Conservation (phyloP, 257 asterid genomes). For the Lithospermum erythrorhizon region DNA sequence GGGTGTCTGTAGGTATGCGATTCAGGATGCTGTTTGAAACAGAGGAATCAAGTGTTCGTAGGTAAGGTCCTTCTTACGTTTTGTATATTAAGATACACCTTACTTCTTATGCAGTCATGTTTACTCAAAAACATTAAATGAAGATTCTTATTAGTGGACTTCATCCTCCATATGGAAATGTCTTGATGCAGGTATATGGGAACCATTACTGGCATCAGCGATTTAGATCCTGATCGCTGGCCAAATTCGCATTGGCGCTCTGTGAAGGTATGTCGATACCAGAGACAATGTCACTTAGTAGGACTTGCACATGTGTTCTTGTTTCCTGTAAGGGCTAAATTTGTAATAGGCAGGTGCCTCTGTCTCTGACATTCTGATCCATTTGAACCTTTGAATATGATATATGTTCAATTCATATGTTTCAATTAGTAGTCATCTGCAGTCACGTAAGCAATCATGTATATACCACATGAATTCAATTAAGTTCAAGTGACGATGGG, state of each 20-base stretch:
- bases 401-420: no score
- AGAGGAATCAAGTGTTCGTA: conserved; percentile 14
- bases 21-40: conserved; percentile 19
- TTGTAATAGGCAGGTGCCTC: neutral
- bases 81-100: neutral
- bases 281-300: neutral
- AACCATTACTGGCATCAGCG: conserved; percentile 75
- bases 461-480: neutral
- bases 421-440: no score
- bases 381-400: no score
- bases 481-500: neutral
- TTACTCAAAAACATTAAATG: neutral
- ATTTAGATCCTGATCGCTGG: conserved; percentile 87
- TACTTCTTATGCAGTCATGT: neutral
- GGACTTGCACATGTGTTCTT: no score
- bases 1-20: conserved; percentile 16
- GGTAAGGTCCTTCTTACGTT: neutral
- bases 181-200: conserved; percentile 70
- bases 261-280: conserved; percentile 45
- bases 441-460: neutral
- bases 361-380: no score
- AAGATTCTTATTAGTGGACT: neutral
- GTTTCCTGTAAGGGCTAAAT: neutral
- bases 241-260: conserved; percentile 94
- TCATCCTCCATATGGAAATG: neutral